Evolutionary conservation across 768 basidiomycete genomes (phyloP).

Genomic region (Leccinum uliginosum): DNA sequence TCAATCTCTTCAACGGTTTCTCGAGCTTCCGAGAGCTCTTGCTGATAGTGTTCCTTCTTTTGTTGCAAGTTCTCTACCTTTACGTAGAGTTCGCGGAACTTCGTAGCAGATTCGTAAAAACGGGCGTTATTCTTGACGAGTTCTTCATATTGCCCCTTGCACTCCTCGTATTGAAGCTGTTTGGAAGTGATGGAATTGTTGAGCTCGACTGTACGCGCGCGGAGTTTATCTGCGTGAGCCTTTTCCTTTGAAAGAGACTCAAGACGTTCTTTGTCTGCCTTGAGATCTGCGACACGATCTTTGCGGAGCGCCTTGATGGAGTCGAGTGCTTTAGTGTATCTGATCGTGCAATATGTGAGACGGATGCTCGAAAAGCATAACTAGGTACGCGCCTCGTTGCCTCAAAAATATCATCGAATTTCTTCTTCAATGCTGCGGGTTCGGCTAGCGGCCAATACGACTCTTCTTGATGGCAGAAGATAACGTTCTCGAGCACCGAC

Average conservation of each 20-base stretch:
- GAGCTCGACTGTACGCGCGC: conserved; percentile 56
- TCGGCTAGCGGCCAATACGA: conserved; percentile 97
- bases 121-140: conserved; percentile 66
- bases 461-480: conserved; percentile 99
- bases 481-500: conserved; percentile 98
- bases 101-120: conserved; percentile 78
- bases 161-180: conserved; percentile 69
- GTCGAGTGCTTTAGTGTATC: conserved; percentile 96
- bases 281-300: conserved; percentile 85
- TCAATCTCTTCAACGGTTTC: conserved; percentile 63
- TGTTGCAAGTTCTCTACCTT: conserved; percentile 61
- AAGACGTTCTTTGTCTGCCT: conserved; percentile 87
- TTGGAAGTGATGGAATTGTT: conserved; percentile 61
- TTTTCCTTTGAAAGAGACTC: conserved; percentile 78
- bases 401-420: conserved; percentile 99
- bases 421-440: conserved; percentile 89
- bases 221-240: conserved; percentile 80
- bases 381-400: conserved; percentile 72
- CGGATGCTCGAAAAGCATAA: neutral
- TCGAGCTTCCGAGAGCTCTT: conserved; percentile 58
- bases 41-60: conserved; percentile 56
- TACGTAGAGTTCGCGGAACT: conserved; percentile 82
- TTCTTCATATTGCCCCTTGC: conserved; percentile 59
- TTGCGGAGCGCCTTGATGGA: conserved; percentile 88
- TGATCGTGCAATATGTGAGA: conserved; percentile 31